A percentile compares a stretch with the other conserved stretches of the same genome.
These are phyloP conservation scores for Leishmania aethiopica DNA, from an alignment of 208 protist genomes.

Conservation along the genomic window DNA sequence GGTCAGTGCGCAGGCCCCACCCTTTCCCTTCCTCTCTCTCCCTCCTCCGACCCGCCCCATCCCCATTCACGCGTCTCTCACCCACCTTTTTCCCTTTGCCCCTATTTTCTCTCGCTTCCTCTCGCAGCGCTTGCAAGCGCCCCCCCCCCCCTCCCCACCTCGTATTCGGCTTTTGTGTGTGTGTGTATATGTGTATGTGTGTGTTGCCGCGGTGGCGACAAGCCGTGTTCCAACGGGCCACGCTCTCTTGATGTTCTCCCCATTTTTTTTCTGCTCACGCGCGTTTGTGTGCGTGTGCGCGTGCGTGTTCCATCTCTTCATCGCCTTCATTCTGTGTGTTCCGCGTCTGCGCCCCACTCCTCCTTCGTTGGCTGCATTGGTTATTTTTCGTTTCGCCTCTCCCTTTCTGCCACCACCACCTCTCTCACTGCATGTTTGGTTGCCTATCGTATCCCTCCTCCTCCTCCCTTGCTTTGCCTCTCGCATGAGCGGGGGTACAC, in stretches of 20 bases:
- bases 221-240: too few species aligned
- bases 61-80: not conserved
- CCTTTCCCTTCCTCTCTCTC: not conserved
- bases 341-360: not conserved
- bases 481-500: not conserved
- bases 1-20: not conserved
- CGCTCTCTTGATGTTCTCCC: too few species aligned
- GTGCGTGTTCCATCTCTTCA: not conserved
- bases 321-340: not conserved
- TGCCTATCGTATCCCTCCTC: not conserved
- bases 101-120: not conserved
- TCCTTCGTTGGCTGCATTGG: not conserved
- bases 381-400: not conserved
- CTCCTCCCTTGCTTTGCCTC: not conserved
- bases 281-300: not conserved
- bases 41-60: too few species aligned
- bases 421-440: not conserved
- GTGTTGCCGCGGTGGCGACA: not conserved
- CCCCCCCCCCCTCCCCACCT: not conserved
- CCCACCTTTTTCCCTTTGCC: not conserved
- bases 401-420: not conserved
- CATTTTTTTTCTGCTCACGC: too few species aligned
- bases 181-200: not conserved
- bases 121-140: not conserved
- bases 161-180: not conserved